Base-by-base conservation (phyloP, 2,329 filamentous ascomycete species). In the Pseudomassariella vexata region DNA sequence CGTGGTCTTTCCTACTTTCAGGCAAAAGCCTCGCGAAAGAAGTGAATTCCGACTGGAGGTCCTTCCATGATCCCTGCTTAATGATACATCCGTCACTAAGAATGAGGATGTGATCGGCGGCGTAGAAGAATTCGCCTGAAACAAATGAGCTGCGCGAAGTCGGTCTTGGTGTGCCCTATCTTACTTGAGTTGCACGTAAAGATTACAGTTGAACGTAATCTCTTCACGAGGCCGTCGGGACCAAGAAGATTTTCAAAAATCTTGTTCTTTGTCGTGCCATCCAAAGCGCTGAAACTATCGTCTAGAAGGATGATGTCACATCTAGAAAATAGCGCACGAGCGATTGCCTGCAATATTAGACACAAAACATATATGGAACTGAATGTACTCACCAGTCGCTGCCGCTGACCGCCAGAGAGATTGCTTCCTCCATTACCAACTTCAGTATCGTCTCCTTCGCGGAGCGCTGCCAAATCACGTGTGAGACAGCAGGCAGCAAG, bases 61-160 rank as follows among this genome's bases (percentile, higher is more conserved):
- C 46, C 5, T 56, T 46, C 49, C 63, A 67, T 9, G 37, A 39
- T 2, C 65, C 64, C 39, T 63, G 58, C 18, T 64, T 55, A 7
- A 43, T 36, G 6, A 68, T 53, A 1, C 40, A 45, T 2, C 52
- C 51, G 27, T 53, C 27, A 24, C 54, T 51, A 2, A 70, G 52
- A 4, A 63, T 45, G 11, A 69, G 39, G 9, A 70, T 46, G 5
- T 63, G 49, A 41, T 69, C 62, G 7, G 58, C 60, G 5, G 61
- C 38, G 12, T 54, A 46, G 9, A 68, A 60, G 30, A 60, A 50
- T 19, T 56, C 47, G 3, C 50, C 55, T 52, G 16, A n/a, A 15
- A n/a, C 11, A 26, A 10, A 15, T 26, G 24, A 15, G 11, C 24
- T 7, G 24, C 24, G 12, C 7, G 8, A 10, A 15, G 24, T 7